Evolutionary conservation across 306 rosid genomes (phyloP).

Genomic region (Abrus pulchellus): DNA sequence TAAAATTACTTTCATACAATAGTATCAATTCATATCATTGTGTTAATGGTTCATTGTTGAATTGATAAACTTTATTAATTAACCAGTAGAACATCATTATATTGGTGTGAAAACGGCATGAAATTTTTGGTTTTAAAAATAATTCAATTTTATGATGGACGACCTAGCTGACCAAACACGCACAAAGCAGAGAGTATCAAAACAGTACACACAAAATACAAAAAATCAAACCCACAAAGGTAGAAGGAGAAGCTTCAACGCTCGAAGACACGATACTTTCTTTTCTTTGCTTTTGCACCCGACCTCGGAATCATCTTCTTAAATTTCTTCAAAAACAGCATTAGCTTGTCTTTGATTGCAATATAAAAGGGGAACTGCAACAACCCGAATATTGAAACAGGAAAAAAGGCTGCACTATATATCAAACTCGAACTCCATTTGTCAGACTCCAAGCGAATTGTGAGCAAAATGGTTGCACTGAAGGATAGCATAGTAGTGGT

Average conservation of each 20-base stretch:
- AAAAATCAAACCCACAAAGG: background rate
- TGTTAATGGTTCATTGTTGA: too few species aligned
- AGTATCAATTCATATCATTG: too few species aligned
- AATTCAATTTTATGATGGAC: too few species aligned
- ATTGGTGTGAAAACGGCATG: too few species aligned
- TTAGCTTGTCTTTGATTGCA: background rate
- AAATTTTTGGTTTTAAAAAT: too few species aligned
- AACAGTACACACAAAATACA: too few species aligned
- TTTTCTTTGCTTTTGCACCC: background rate
- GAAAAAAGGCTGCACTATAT: slow-evolving; percentile 46
- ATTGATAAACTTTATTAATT: too few species aligned
- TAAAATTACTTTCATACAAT: too few species aligned
- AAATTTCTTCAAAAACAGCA: background rate
- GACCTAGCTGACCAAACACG: too few species aligned
- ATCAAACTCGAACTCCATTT: slow-evolving; percentile 36
- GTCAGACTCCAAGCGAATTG: background rate
- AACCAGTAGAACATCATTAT: too few species aligned
- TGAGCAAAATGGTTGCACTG: slow-evolving; percentile 46
- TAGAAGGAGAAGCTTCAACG: background rate
- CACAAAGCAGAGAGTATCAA: too few species aligned
- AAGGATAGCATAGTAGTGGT: slow-evolving; percentile 51
- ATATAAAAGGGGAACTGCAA: slow-evolving; percentile 48
- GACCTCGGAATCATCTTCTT: background rate
- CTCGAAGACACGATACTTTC: background rate
- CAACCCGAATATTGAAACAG: slow-evolving; percentile 47